Evolutionary conservation across 1,284 basidiomycete genomes (phyloP).

Genomic region (Acaromyces ingoldii): DNA sequence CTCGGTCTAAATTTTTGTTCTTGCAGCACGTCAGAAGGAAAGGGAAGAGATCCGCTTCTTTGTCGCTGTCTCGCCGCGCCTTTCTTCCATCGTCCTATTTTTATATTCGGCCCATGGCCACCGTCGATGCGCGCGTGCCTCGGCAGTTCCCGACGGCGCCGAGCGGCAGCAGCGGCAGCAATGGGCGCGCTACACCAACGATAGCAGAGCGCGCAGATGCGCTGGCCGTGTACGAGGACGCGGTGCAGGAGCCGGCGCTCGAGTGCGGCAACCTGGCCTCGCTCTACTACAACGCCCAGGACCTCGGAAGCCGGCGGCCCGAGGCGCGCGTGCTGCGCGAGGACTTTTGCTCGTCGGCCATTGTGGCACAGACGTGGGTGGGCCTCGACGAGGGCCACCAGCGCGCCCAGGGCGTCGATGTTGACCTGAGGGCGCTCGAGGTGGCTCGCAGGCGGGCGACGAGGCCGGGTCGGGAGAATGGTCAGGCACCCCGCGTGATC

Average conservation of each 20-base stretch:
- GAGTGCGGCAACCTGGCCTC: constrained; percentile 34
- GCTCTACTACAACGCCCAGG: constrained; percentile 31
- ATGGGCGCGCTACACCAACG: too few relatives aligned
- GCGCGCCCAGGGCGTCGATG: constrained; percentile 32
- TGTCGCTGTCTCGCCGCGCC: too few relatives aligned
- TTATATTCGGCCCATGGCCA: too few relatives aligned
- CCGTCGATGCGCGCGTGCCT: too few relatives aligned
- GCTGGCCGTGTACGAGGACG: constrained; percentile 29
- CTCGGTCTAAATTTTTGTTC: too few relatives aligned
- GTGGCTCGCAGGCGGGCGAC: not conserved
- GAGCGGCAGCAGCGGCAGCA: not conserved
- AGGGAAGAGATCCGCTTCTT: too few relatives aligned
- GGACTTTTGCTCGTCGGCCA: constrained; percentile 36
- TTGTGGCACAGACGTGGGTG: constrained; percentile 36
- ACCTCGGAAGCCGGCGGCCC: constrained; percentile 15
- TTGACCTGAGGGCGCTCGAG: constrained; percentile 29
- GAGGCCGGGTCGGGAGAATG: not conserved
- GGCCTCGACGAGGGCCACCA: constrained; percentile 11
- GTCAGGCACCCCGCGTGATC: constrained; percentile 20
- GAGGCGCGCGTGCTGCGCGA: constrained; percentile 32
- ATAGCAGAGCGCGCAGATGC: constrained; percentile 2
- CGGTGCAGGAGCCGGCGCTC: constrained; percentile 34
- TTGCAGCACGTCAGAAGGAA: too few relatives aligned
- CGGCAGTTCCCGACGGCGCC: too few relatives aligned
- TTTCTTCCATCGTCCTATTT: too few relatives aligned